Percentiles rank a stretch among this genome's conserved stretches.
Conservation (phyloP, 1,284 basidiomycete species). For the Hypsizygus ulmarius region DNA sequence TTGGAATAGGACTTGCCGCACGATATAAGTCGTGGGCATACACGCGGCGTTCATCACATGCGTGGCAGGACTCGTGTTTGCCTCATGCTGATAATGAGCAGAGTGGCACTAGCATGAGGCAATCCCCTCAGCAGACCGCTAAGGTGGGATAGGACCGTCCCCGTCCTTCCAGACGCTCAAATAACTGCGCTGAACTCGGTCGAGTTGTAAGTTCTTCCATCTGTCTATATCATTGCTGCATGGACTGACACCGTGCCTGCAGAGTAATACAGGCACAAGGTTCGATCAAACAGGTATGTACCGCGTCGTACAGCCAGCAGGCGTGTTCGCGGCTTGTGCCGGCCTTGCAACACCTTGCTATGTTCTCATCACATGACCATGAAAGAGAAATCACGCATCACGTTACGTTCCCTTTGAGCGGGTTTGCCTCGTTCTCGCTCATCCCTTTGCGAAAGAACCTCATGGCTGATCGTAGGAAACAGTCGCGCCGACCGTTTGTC, state of each 20-base stretch:
- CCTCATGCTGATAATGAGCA: constrained; percentile 9
- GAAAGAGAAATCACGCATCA: constrained; percentile 2
- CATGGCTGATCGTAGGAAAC: constrained; percentile 20
- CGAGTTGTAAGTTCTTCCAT: not conserved
- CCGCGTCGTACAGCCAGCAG: constrained; percentile 14
- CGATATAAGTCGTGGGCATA: not conserved
- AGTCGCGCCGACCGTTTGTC: constrained; percentile 12
- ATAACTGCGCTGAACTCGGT: not conserved
- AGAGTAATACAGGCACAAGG: not conserved
- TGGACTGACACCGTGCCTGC: not conserved
- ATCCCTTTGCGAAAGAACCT: constrained; percentile 19
- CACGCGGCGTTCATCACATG: not conserved
- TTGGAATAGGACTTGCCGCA: not conserved
- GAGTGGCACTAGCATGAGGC: constrained; percentile 8
- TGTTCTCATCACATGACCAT: constrained; percentile 32
- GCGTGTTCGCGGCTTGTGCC: constrained; percentile 34
- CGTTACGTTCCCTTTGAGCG: constrained; percentile 15
- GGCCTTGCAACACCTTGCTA: constrained; percentile 25
- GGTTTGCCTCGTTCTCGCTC: constrained; percentile 17
- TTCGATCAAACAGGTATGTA: not conserved
- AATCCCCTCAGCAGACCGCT: not conserved
- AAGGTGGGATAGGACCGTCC: not conserved
- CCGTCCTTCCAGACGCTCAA: not conserved
- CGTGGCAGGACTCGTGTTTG: constrained; percentile 2
- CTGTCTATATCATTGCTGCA: not conserved